Evolutionary conservation across 2,329 filamentous ascomycete species (phyloP), one percentile per base, ranked within the genome.

Genomic region (Clarireedia homoeocarpa): DNA sequence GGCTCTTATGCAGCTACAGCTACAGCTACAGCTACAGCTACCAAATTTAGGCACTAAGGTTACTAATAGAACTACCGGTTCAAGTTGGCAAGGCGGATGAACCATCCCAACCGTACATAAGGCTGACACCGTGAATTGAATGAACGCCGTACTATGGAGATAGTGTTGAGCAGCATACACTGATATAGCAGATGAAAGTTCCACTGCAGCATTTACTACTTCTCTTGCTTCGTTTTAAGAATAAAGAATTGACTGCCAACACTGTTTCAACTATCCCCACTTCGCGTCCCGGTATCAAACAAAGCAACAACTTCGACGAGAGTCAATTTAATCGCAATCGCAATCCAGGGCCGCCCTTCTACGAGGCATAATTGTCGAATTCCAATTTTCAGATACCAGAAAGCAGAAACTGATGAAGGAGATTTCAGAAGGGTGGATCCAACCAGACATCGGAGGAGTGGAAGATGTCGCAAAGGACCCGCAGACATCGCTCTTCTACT

Each of bases 401-500:
- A 55, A 40, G 30, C 40, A 54, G 24, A 45, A 53, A 52, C 52
- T 45, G 47, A 67, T 67, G 66, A 65, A 55, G 65, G 60, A 62
- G 52, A 49, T 54, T 47, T 49, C 9, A 56, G 53, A 55, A 51
- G 47, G 38, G 34, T 51, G 60, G 56, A 66, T 56, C 42, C 30
- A 55, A 54, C 44, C 58, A 55, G 64, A 65, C 62, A 63, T 63
- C 55, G 66, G 64, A 62, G 64, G 65, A 49, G 62, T 63, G 63
- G 62, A 67, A 67, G 67, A 82, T 82, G 76, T 74, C 79, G 59
- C 69, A 73, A 58, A 74, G 75, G 60, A 72, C 77, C 56, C 75
- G 80, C 68, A 78, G 83, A 58, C 83, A 83, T 66, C 80, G 83
- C 62, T 84, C 83, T 58, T 85, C 82, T 57, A 86, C 83, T 44